A percentile compares a stretch with the other conserved stretches of the same genome.
Conservation (phyloP, 257 asterid species). For the Lycium ferocissimum region DNA sequence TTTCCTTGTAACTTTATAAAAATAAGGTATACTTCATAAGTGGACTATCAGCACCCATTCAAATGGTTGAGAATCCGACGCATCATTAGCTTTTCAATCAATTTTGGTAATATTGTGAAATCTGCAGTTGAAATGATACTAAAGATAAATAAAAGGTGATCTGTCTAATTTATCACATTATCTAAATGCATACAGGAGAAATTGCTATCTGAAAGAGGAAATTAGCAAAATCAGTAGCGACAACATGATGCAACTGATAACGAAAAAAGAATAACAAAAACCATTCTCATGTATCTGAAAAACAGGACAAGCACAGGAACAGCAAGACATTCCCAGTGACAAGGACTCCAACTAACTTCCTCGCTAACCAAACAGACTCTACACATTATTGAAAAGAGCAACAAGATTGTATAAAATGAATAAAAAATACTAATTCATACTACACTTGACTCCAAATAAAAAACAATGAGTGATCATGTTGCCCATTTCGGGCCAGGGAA, state of each 20-base stretch:
- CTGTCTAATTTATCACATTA: not conserved
- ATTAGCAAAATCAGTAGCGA: conserved; percentile 20
- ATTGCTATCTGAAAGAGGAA: not conserved
- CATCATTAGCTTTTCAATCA: conserved; percentile 8
- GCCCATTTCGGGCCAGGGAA: not conserved
- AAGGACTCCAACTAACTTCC: conserved; percentile 1
- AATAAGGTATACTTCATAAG: conserved; percentile 22
- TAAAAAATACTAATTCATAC: not conserved
- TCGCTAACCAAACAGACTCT: conserved; percentile 10
- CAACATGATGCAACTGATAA: conserved; percentile 19
- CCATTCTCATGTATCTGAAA: not conserved
- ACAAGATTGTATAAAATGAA: not conserved
- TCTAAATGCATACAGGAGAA: conserved; percentile 17
- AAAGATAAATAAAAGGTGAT: not conserved
- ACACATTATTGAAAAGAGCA: conserved; percentile 3
- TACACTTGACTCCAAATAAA: not conserved
- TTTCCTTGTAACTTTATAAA: conserved; percentile 22
- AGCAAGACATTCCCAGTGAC: not conserved
- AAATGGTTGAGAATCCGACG: conserved; percentile 13
- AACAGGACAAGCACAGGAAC: conserved; percentile 20
- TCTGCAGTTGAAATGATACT: conserved; percentile 22
- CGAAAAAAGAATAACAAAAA: conserved; percentile 1
- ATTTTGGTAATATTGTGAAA: not conserved
- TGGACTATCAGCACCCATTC: conserved; percentile 25
- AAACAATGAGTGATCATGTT: not conserved